A percentile compares a stretch with the other conserved stretches of the same genome.
phyloP scores from a whole-genome alignment of 257 asterid genomes.

The Nicotiana tabacum region DNA sequence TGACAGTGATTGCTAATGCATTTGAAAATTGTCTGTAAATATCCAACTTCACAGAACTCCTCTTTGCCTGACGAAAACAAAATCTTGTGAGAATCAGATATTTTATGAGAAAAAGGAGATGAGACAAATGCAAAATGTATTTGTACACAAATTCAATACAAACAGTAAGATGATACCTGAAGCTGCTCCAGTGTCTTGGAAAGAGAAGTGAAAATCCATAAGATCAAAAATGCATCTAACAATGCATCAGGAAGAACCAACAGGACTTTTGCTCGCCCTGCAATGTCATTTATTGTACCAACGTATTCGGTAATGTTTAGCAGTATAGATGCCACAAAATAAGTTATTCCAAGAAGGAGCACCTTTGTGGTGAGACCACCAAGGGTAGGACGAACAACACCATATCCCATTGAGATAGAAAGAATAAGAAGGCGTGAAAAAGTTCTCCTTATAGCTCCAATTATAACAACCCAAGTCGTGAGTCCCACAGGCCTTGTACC shows the following conservation, averaged over 20 bases:
- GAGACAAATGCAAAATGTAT: neutral
- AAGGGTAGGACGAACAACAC: constrained; percentile 95
- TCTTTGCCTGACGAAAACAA: constrained; percentile 67
- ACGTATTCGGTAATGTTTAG: constrained; percentile 80
- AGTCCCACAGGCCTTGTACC: constrained; percentile 89
- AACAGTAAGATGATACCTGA: constrained; percentile 50
- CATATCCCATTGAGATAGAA: constrained; percentile 94
- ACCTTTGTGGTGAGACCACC: constrained; percentile 96
- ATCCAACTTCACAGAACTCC: constrained; percentile 82
- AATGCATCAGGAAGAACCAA: constrained; percentile 90
- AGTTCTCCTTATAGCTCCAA: constrained; percentile 75
- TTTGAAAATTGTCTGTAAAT: constrained; percentile 89
- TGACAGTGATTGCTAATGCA: constrained; percentile 72
- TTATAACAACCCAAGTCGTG: constrained; percentile 86
- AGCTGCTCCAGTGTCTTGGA: constrained; percentile 89
- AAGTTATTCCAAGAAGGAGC: constrained; percentile 76
- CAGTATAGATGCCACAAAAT: constrained; percentile 78
- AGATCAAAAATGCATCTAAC: constrained; percentile 84
- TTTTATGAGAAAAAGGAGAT: constrained; percentile 12
- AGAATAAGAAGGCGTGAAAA: constrained; percentile 83
- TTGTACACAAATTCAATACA: constrained; percentile 9
- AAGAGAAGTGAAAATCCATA: constrained; percentile 97
- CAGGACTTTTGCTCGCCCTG: constrained; percentile 79
- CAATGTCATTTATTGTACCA: constrained; percentile 87
- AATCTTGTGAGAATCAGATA: constrained; percentile 11